Conservation (phyloP, 371 early-diverging fungal genomes). For the Actinomortierella ambigua region DNA sequence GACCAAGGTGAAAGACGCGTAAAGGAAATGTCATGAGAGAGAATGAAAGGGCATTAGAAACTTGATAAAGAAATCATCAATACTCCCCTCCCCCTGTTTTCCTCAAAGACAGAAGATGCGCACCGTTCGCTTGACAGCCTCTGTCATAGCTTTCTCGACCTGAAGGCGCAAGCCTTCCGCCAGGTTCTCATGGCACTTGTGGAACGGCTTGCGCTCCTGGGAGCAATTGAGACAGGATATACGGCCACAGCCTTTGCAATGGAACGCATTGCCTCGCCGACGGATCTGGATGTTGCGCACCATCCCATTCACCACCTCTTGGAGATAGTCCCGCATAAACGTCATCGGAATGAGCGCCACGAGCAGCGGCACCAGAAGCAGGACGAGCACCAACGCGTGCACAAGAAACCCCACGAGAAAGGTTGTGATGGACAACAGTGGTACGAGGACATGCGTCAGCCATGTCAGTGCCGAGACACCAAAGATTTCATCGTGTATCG, state of each 20-base stretch:
- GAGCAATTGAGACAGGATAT: slow-evolving; percentile 56
- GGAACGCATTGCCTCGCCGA: slow-evolving; percentile 37
- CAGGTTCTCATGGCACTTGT: slow-evolving; percentile 62
- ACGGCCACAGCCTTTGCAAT: slow-evolving; percentile 55
- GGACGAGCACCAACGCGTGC: slow-evolving; percentile 3
- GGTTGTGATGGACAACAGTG: neutral
- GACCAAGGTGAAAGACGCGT: neutral
- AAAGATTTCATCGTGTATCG: too few species aligned
- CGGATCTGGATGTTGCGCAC: slow-evolving; percentile 1
- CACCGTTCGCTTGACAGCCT: slow-evolving; percentile 72
- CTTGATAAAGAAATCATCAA: neutral
- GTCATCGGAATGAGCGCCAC: slow-evolving; percentile 6
- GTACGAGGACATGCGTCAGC: too few species aligned
- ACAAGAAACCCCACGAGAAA: slow-evolving; percentile 8
- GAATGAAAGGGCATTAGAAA: too few species aligned
- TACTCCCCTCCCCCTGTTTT: too few species aligned
- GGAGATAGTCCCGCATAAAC: slow-evolving; percentile 1
- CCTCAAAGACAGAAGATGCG: too few species aligned
- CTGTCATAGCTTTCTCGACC: slow-evolving; percentile 71
- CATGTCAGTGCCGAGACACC: too few species aligned
- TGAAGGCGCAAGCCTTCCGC: slow-evolving; percentile 62
- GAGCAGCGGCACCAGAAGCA: slow-evolving; percentile 8
- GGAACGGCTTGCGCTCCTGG: slow-evolving; percentile 52
- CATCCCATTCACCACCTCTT: slow-evolving; percentile 9
- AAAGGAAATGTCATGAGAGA: too few species aligned